phyloP scores from a whole-genome alignment of 345 rosid genomes.

The Acer negundo region DNA sequence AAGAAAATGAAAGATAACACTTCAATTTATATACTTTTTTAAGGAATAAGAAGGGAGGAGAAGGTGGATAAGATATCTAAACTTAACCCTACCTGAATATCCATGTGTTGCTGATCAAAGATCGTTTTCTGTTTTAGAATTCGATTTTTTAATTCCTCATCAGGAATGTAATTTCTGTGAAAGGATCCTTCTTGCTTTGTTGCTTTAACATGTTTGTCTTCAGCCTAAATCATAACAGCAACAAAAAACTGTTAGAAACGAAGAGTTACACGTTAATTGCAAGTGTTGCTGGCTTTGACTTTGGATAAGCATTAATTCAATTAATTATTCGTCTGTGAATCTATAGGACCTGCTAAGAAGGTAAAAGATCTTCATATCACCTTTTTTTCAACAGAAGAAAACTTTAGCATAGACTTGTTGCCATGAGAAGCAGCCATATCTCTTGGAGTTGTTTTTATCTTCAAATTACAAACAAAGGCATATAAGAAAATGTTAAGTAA shows the following conservation, averaged over 20 bases:
- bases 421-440: constrained; percentile 44
- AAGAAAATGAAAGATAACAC: constrained; percentile 5
- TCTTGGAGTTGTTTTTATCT: constrained; percentile 52
- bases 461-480: constrained; percentile 24
- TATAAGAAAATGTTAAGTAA: constrained; percentile 6
- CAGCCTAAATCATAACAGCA: constrained; percentile 42
- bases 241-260: constrained; percentile 3
- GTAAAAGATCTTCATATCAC: constrained; percentile 38
- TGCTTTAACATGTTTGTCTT: constrained; percentile 51
- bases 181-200: constrained; percentile 49
- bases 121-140: constrained; percentile 50
- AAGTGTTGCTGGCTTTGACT: background rate
- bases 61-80: background rate
- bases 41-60: background rate
- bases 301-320: background rate
- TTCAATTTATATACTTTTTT: constrained; percentile 3
- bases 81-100: constrained; percentile 54
- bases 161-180: constrained; percentile 37
- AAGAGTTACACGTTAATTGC: background rate
- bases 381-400: constrained; percentile 50
- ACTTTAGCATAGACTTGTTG: constrained; percentile 47
- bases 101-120: constrained; percentile 74
- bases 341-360: constrained; percentile 13
- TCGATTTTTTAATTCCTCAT: constrained; percentile 53
- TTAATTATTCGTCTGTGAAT: background rate